These are phyloP conservation scores for Centaurea solstitialis DNA, from an alignment of 129 eudicot species.

Conservation along the genomic window DNA sequence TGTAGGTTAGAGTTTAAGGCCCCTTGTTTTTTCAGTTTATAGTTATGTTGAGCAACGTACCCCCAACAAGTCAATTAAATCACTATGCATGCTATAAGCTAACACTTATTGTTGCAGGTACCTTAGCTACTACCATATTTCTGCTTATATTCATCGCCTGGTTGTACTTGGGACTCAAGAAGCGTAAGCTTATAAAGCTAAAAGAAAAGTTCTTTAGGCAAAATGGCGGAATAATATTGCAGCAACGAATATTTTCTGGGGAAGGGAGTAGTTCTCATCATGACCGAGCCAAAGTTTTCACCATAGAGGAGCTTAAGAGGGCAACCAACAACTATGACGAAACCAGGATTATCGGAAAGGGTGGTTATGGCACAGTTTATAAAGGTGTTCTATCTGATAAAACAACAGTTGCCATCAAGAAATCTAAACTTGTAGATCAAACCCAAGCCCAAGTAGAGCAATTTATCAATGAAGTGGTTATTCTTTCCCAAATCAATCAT, in stretches of 20 bases:
- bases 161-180: slow-evolving; percentile 27
- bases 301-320: slow-evolving; percentile 35
- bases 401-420: slow-evolving; percentile 48
- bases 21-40: too few relatives aligned
- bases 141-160: slow-evolving; percentile 15
- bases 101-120: not conserved
- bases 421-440: slow-evolving; percentile 38
- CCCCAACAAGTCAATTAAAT: too few relatives aligned
- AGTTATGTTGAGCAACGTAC: too few relatives aligned
- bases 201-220: slow-evolving; percentile 43
- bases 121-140: slow-evolving; percentile 22
- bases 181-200: slow-evolving; percentile 13
- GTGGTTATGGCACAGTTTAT: slow-evolving; percentile 47
- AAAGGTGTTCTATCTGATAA: slow-evolving; percentile 43
- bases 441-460: slow-evolving; percentile 47
- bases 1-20: not conserved
- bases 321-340: slow-evolving; percentile 51
- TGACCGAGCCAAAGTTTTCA: slow-evolving; percentile 24
- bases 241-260: slow-evolving; percentile 32
- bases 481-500: slow-evolving; percentile 46
- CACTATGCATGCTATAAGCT: too few relatives aligned
- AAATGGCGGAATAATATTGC: slow-evolving; percentile 39
- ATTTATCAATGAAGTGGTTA: slow-evolving; percentile 54
- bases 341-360: slow-evolving; percentile 40
- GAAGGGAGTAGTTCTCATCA: slow-evolving; percentile 13